Conservation (phyloP, 129 eudicot species). For the Heracleum sosnowskyi region DNA sequence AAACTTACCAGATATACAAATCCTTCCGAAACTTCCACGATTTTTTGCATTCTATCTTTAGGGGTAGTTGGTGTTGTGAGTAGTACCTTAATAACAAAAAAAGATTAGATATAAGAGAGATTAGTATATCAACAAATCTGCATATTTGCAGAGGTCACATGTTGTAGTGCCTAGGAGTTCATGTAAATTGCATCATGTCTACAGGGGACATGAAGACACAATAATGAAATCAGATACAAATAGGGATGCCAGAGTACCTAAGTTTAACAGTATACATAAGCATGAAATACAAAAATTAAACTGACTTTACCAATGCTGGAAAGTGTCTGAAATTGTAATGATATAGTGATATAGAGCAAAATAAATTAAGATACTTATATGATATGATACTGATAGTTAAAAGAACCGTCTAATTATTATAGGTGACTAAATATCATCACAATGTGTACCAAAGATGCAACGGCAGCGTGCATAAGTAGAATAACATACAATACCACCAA, state of each 20-base stretch:
- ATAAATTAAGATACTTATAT: not conserved
- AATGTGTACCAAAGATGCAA: not conserved
- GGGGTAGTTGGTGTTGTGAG: constrained; percentile 98
- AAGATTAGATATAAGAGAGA: not conserved
- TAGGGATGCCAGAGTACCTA: not conserved
- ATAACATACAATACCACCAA: not conserved
- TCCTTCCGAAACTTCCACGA: constrained; percentile 88
- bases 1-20: constrained; percentile 85
- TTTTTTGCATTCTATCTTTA: constrained; percentile 59
- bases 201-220: not conserved
- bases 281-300: not conserved
- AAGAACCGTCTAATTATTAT: not conserved
- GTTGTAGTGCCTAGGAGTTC: not conserved
- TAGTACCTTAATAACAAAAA: constrained; percentile 48
- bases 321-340: not conserved
- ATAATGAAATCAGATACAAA: not conserved
- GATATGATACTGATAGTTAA: not conserved
- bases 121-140: not conserved
- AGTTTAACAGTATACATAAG: not conserved
- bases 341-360: not conserved
- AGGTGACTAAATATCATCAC: not conserved
- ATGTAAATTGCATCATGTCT: not conserved
- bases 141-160: not conserved
- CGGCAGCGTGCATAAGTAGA: not conserved
- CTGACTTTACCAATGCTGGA: not conserved